Evolutionary conservation across 441 rosid genomes (phyloP), one percentile per base, ranked within the genome.

Genomic region (Adansonia gregorii): DNA sequence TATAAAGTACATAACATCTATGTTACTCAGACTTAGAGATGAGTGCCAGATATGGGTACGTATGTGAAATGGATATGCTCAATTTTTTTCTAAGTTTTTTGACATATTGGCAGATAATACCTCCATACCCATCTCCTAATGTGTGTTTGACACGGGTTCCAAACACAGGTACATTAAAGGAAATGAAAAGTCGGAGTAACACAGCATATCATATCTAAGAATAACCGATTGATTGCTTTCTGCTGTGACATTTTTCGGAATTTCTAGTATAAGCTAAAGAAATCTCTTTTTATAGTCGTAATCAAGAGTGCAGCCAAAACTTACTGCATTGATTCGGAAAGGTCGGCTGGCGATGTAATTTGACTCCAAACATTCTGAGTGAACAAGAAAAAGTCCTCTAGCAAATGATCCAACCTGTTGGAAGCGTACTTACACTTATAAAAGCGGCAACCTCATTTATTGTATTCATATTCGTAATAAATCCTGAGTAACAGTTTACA

Each of bases 281-380:
- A 17, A 71, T n/a, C 46, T 52, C 27, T 52, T 70, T 24, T 52
- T 31, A 31, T 9, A n/a, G 15, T 3, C 46, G 20, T 74, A 24
- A 20, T 35, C 48, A 46, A 73, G n/a, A 2, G 3, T 15, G n/a
- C 35, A 56, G 48, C 48, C 69, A 46, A 51, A 80, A 82, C 98
- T 81, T 82, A 95, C 98, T 2, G 98, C 94, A 84, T 93, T 93
- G 69, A 95, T 93, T 74, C 98, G 87, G 75, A 95, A 95, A 73
- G 98, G 98, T 76, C 98, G 89, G 92, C 97, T 93, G 54, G 93
- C 88, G 67, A 95, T 93, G 82, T 95, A 95, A 81, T 87, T 90
- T 52, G 94, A 92, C 82, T 93, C 93, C 86, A 94, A 79, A 84
- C 98, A 92, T 78, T 94, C 97, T 6, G 97, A 93, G 78, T 93